Evolutionary conservation across 163 green algal genomes (phyloP).

Genomic region (Chlorella variabilis): DNA sequence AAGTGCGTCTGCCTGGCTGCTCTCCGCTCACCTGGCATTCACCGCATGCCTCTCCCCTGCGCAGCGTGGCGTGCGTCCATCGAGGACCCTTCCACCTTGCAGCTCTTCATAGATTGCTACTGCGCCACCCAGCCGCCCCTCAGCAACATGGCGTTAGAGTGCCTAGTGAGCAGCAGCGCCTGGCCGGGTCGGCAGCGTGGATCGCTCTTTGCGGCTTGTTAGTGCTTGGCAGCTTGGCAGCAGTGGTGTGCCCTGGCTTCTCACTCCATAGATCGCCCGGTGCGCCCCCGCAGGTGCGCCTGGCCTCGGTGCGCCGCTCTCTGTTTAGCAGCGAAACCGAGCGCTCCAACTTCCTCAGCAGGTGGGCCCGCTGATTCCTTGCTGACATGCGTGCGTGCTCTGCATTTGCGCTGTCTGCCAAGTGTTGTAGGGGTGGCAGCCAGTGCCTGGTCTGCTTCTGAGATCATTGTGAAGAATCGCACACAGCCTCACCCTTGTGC

Average conservation of each 20-base stretch:
- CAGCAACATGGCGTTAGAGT: slow-evolving; percentile 89
- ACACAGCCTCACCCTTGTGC: background rate
- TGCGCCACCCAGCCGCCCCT: slow-evolving; percentile 79
- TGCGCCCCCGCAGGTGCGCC: slow-evolving; percentile 65
- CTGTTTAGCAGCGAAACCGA: slow-evolving; percentile 92
- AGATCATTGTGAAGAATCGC: too few relatives aligned
- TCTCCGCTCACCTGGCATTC: slow-evolving; percentile 4
- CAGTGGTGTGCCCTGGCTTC: too few relatives aligned
- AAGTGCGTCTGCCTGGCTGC: background rate
- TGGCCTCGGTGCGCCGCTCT: slow-evolving; percentile 92
- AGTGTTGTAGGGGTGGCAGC: too few relatives aligned
- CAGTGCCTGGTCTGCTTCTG: too few relatives aligned
- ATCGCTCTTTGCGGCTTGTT: background rate
- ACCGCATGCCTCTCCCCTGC: too few relatives aligned
- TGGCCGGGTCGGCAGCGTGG: background rate
- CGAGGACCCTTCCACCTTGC: slow-evolving; percentile 82
- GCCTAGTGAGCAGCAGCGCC: slow-evolving; percentile 79
- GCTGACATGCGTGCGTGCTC: too few relatives aligned
- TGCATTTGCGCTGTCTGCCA: too few relatives aligned
- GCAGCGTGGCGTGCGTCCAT: slow-evolving; percentile 85
- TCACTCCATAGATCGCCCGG: too few relatives aligned
- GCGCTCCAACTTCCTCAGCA: slow-evolving; percentile 85
- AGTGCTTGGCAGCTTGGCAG: background rate
- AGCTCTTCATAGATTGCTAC: slow-evolving; percentile 97
- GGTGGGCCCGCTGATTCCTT: background rate